Percentiles rank a stretch among this genome's conserved stretches.
These are phyloP conservation scores for Plasmodium chabaudi DNA, from an alignment of 169 alveolate genomes.

Conservation along the genomic window DNA sequence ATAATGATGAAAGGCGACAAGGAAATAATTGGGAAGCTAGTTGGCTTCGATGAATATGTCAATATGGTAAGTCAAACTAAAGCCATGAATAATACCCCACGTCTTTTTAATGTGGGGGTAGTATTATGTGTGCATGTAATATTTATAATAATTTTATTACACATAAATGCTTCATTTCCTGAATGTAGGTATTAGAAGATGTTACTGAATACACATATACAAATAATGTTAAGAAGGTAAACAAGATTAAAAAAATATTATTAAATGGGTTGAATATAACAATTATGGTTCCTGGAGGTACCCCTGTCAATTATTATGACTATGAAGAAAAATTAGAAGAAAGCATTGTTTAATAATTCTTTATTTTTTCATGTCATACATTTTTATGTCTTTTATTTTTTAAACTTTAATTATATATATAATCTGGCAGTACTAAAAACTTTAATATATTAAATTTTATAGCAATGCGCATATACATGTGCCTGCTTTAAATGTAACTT, in stretches of 20 bases:
- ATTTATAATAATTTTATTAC: no score
- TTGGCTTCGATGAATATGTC: slow-evolving; percentile 96
- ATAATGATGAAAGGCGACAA: slow-evolving; percentile 90
- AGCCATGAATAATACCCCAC: not conserved
- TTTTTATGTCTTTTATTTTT: no score
- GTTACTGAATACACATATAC: slow-evolving; percentile 89
- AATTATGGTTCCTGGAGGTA: slow-evolving; percentile 90
- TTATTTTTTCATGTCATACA: no score
- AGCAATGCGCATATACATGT: not conserved
- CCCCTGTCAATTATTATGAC: slow-evolving; percentile 78
- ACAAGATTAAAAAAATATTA: slow-evolving; percentile 85
- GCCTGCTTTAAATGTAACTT: not conserved
- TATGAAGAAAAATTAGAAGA: slow-evolving; percentile 75
- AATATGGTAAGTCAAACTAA: slow-evolving; percentile 86
- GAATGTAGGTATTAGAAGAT: slow-evolving; percentile 88
- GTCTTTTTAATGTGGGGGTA: not conserved
- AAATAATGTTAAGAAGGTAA: slow-evolving; percentile 82
- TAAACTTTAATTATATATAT: no score
- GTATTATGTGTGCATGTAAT: no score
- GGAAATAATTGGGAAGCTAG: slow-evolving; percentile 91
- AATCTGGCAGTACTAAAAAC: no score
- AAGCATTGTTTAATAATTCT: slow-evolving; percentile 11
- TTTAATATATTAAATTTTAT: not conserved
- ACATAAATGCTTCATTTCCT: not conserved
- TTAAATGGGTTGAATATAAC: slow-evolving; percentile 89